phyloP scores from a whole-genome alignment of 2,329 filamentous ascomycete genomes.

The Xylaria hypoxylon region DNA sequence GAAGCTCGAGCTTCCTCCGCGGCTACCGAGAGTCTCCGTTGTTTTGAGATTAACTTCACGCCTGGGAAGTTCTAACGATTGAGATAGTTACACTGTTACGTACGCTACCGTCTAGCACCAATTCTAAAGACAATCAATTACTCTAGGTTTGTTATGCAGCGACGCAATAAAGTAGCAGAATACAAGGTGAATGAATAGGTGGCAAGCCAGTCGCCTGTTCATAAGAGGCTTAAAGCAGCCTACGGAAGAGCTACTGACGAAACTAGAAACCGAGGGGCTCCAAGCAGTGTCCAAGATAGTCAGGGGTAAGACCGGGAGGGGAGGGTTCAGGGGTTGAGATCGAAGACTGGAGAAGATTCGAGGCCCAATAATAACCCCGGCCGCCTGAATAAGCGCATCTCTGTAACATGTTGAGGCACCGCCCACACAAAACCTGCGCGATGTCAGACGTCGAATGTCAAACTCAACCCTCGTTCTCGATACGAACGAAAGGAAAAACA shows the following conservation, averaged over 20 bases:
- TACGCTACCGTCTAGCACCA: no score
- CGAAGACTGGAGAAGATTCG: conserved; percentile 31
- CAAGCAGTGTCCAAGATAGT: conserved; percentile 43
- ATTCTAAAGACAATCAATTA: no score
- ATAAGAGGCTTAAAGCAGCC: conserved; percentile 2
- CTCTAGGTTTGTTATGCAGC: not conserved
- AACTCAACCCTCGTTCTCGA: conserved; percentile 39
- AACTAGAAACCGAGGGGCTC: conserved; percentile 41
- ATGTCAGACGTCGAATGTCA: conserved; percentile 56
- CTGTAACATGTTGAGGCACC: conserved; percentile 56
- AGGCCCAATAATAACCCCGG: conserved; percentile 49
- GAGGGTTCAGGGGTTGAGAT: conserved; percentile 36
- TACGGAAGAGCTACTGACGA: conserved; percentile 20
- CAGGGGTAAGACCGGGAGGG: conserved; percentile 32
- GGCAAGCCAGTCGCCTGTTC: not conserved
- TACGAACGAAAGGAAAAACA: conserved; percentile 18
- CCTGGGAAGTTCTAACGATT: no score
- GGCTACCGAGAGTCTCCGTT: not conserved
- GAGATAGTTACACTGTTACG: no score
- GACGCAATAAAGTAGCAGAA: not conserved
- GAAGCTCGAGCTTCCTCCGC: conserved; percentile 9
- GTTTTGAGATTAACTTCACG: no score
- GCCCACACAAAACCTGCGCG: conserved; percentile 53
- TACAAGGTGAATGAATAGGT: not conserved
- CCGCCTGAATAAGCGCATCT: conserved; percentile 50